Evolutionary conservation across 108 stramenopile species (phyloP).

Genomic region (Asterionellopsis glacialis): DNA sequence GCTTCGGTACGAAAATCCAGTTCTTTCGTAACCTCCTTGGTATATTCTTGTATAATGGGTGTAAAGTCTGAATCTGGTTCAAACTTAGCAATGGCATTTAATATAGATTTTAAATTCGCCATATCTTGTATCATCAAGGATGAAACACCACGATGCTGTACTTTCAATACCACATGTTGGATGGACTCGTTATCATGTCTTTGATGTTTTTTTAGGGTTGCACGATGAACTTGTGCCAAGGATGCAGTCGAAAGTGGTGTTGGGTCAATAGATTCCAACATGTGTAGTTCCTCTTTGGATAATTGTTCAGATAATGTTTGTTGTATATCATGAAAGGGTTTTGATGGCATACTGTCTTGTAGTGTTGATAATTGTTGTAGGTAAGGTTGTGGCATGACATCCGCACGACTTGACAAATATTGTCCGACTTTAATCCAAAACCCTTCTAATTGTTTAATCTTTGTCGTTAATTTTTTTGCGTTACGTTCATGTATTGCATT

Average conservation of each 20-base stretch:
- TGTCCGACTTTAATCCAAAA: conserved; percentile 61
- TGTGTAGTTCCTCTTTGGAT: conserved; percentile 1
- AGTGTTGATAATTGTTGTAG: conserved; percentile 26
- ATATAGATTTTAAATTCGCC: conserved; percentile 27
- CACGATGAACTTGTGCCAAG: conserved; percentile 48
- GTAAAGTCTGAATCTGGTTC: conserved; percentile 37
- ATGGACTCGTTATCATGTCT: too few relatives aligned
- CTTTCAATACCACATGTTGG: conserved; percentile 40
- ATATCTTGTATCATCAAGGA: conserved; percentile 42
- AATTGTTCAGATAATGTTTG: conserved; percentile 20
- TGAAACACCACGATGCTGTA: conserved; percentile 41
- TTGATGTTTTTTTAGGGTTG: conserved; percentile 11
- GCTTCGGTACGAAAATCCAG: conserved; percentile 47
- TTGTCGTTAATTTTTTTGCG: not conserved
- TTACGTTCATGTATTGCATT: conserved; percentile 10
- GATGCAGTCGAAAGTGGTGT: conserved; percentile 32
- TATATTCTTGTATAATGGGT: conserved; percentile 36
- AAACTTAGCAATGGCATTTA: conserved; percentile 13
- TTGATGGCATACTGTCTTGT: conserved; percentile 43
- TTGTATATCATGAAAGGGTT: conserved; percentile 23
- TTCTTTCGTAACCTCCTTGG: conserved; percentile 36
- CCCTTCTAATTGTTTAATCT: conserved; percentile 26
- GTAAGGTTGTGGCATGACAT: conserved; percentile 39
- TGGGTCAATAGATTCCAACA: conserved; percentile 9
- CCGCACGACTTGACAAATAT: conserved; percentile 42